phyloP scores from a whole-genome alignment of 805 yeast genomes.

The Yarrowia bubula region DNA sequence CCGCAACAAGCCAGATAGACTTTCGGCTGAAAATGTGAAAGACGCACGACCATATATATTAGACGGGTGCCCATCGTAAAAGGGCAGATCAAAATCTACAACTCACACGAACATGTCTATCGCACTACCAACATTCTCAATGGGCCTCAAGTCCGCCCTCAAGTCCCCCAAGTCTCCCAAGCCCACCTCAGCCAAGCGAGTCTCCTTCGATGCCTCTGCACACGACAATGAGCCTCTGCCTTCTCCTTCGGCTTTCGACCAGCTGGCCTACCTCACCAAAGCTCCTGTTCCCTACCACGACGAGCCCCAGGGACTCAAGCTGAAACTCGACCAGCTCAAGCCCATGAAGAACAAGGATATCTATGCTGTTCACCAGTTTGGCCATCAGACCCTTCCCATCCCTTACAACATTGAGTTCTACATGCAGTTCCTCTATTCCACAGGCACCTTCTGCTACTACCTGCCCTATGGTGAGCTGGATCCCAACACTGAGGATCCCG shows the following conservation, averaged over 20 bases:
- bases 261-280: not conserved
- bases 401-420: constrained; percentile 27
- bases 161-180: constrained; percentile 21
- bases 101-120: not conserved
- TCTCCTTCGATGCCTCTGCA: constrained; percentile 25
- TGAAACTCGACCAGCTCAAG: constrained; percentile 17
- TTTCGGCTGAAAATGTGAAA: constrained; percentile 26
- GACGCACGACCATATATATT: constrained; percentile 17
- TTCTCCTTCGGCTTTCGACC: constrained; percentile 12
- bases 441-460: constrained; percentile 24
- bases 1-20: constrained; percentile 4
- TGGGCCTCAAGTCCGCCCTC: constrained; percentile 22
- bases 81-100: not conserved
- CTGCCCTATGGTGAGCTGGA: constrained; percentile 26
- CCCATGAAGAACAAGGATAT: constrained; percentile 24
- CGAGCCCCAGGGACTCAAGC: constrained; percentile 7
- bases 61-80: not conserved
- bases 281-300: constrained; percentile 17
- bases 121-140: constrained; percentile 13
- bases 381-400: constrained; percentile 19
- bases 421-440: constrained; percentile 25
- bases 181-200: constrained; percentile 1
- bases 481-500: constrained; percentile 24
- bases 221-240: constrained; percentile 26
- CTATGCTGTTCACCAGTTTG: constrained; percentile 23